Conservation (phyloP, 306 rosid species). For the Rosa chinensis region DNA sequence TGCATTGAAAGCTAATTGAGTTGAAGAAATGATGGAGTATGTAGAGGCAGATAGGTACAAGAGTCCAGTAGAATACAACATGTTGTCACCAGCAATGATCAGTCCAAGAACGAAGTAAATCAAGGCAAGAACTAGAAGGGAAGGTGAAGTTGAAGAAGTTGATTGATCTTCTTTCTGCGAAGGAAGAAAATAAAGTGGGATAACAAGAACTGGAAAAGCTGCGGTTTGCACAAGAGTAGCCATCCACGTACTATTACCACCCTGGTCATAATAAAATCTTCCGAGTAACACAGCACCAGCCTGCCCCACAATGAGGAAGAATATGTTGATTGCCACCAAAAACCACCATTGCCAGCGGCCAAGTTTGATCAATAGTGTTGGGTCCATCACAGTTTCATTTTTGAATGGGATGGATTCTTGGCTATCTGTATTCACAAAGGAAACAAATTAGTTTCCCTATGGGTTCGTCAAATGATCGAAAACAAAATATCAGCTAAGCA, state of each 20-base stretch:
- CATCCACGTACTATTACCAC: conserved; percentile 93
- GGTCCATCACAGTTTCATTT: conserved; percentile 26
- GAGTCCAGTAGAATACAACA: conserved; percentile 80
- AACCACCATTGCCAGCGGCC: conserved; percentile 90
- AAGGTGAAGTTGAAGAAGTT: conserved; percentile 33
- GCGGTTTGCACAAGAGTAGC: conserved; percentile 90
- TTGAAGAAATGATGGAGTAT: conserved; percentile 78
- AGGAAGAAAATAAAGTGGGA: conserved; percentile 59
- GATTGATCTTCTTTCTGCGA: conserved; percentile 41
- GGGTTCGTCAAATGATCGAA: not conserved
- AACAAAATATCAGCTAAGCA: not conserved
- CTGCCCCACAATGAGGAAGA: conserved; percentile 73
- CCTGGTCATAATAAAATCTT: conserved; percentile 81
- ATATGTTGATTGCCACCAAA: conserved; percentile 58
- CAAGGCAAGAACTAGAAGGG: conserved; percentile 34
- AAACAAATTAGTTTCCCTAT: not conserved
- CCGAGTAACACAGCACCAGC: conserved; percentile 84
- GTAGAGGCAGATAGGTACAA: conserved; percentile 90
- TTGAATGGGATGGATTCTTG: conserved; percentile 47
- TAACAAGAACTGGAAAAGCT: conserved; percentile 63
- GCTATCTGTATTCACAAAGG: conserved; percentile 39
- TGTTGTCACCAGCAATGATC: conserved; percentile 67
- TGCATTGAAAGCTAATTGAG: conserved; percentile 85
- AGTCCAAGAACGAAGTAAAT: conserved; percentile 65
- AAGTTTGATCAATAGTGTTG: conserved; percentile 40